phyloP scores from a whole-genome alignment of 2,329 filamentous ascomycete species.

The Ophiostoma pallidulum region DNA sequence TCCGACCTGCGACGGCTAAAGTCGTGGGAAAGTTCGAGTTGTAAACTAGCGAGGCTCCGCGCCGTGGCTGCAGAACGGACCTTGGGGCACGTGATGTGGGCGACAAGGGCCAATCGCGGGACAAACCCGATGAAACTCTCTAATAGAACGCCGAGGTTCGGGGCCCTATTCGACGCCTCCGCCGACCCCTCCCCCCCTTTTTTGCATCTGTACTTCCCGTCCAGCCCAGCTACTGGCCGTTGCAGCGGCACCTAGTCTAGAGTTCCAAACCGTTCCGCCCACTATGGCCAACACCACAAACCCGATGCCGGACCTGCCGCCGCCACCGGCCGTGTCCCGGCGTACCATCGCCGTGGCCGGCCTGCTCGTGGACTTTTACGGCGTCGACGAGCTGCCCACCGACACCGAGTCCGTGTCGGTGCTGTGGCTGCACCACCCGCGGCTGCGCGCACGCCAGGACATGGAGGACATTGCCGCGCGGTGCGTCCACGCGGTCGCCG shows the following conservation, averaged over 20 bases:
- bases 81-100: too few relatives aligned
- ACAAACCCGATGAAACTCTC: too few relatives aligned
- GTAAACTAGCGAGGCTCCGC: too few relatives aligned
- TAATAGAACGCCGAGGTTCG: too few relatives aligned
- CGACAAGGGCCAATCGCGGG: too few relatives aligned
- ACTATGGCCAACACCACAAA: conserved; percentile 14
- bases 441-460: conserved; percentile 56
- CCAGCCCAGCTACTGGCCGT: too few relatives aligned
- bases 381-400: conserved; percentile 58
- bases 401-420: conserved; percentile 53
- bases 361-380: conserved; percentile 70
- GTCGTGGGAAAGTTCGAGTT: too few relatives aligned
- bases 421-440: conserved; percentile 86
- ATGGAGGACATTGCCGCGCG: conserved; percentile 70
- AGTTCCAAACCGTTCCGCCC: not conserved
- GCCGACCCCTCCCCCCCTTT: too few relatives aligned
- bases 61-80: too few relatives aligned
- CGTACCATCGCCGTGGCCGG: conserved; percentile 65
- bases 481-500: conserved; percentile 59
- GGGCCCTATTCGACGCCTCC: too few relatives aligned
- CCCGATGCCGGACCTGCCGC: conserved; percentile 22
- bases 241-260: not conserved
- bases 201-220: too few relatives aligned
- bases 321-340: conserved; percentile 47
- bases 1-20: too few relatives aligned